Percentiles rank a stretch among this genome's conserved stretches.
Evolutionary conservation across 2,329 filamentous ascomycete species (phyloP).

Genomic region (Simplicillium sp.): DNA sequence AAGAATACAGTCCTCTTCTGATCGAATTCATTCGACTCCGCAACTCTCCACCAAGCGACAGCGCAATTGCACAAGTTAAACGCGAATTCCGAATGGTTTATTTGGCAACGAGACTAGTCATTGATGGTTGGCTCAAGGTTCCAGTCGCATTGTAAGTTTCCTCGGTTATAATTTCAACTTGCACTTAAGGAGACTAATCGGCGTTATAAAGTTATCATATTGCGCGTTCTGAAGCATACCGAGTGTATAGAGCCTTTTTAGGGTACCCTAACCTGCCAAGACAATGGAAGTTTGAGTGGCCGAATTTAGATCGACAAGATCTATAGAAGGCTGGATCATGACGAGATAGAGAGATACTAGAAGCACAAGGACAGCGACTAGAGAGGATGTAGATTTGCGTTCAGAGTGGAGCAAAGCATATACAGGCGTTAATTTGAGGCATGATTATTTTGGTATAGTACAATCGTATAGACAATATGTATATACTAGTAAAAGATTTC

Average conservation of each 20-base stretch:
- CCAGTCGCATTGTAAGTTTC: not conserved
- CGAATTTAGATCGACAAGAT: slow-evolving; percentile 35
- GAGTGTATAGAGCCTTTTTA: slow-evolving; percentile 40
- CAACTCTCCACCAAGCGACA: slow-evolving; percentile 1
- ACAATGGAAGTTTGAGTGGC: slow-evolving; percentile 35
- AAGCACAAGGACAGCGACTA: no score
- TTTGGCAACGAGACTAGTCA: slow-evolving; percentile 3
- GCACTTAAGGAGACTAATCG: not conserved
- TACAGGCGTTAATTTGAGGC: no score
- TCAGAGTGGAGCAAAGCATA: no score
- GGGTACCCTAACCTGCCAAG: slow-evolving; percentile 41
- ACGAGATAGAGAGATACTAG: no score
- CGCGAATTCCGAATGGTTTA: slow-evolving; percentile 3
- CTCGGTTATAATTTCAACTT: no score
- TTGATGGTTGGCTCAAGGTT: not conserved
- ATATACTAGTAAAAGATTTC: no score
- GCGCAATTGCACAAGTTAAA: not conserved
- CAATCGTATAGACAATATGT: no score
- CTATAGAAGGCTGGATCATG: slow-evolving; percentile 19
- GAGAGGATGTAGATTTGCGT: no score
- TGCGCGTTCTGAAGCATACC: slow-evolving; percentile 30
- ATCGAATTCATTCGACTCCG: slow-evolving; percentile 3
- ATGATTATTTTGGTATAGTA: no score
- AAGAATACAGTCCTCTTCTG: slow-evolving; percentile 17
- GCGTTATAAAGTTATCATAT: slow-evolving; percentile 29